phyloP scores from a whole-genome alignment of 2,329 filamentous ascomycete genomes.

The Metarhizium sp. region DNA sequence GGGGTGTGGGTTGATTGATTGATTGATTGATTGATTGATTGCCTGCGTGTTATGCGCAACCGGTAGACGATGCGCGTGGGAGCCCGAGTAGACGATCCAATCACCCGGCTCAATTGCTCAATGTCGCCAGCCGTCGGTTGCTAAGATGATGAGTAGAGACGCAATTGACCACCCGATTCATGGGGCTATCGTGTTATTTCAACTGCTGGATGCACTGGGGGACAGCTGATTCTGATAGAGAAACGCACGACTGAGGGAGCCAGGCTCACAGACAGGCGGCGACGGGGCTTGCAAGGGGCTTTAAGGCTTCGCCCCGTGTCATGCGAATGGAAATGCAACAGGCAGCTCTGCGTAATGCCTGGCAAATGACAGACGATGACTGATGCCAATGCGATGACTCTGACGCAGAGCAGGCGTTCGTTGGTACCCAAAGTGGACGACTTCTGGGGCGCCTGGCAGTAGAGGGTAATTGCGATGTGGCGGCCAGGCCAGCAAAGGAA shows the following conservation, averaged over 20 bases:
- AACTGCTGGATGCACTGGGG: not conserved
- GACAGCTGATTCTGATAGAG: not conserved
- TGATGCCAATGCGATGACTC: slow-evolving; percentile 1
- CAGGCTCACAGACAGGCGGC: not conserved
- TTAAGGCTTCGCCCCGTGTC: not conserved
- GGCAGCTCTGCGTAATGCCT: not conserved
- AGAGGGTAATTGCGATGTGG: not conserved
- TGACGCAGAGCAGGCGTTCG: slow-evolving; percentile 3
- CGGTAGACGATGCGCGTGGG: not conserved
- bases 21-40: not conserved
- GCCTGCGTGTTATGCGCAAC: not conserved
- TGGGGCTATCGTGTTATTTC: not conserved
- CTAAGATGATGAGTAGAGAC: not conserved
- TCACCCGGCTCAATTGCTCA: slow-evolving; percentile 3
- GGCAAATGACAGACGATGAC: not conserved
- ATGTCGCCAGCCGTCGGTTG: slow-evolving; percentile 4
- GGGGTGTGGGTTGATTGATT: not conserved
- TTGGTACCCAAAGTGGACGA: slow-evolving; percentile 8
- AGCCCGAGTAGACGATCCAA: not conserved
- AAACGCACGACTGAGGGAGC: not conserved
- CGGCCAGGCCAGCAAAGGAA: slow-evolving; percentile 3
- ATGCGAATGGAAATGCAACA: no score
- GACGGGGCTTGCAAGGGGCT: not conserved
- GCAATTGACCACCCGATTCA: slow-evolving; percentile 2
- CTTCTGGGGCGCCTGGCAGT: not conserved